Evolutionary conservation across 208 protist genomes (phyloP), one percentile per base, ranked within the genome.

Genomic region (Leishmania mexicana): DNA sequence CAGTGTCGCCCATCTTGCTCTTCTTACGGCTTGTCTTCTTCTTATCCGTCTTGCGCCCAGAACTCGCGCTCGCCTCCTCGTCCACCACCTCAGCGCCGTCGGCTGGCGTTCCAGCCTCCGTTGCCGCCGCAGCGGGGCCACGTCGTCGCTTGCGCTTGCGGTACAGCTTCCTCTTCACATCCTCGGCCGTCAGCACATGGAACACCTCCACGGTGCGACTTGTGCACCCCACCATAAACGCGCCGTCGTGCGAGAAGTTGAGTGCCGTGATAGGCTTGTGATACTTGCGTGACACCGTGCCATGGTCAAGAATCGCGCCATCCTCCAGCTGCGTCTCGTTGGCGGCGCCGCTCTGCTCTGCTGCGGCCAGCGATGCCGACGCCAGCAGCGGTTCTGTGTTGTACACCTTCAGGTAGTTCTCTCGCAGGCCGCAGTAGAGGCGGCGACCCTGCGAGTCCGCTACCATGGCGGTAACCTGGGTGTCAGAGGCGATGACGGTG

Each of bases 151-250:
- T 95, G 49, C 85, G 84, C 81, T 95, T 96, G 54, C 93, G 93
- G 62, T 85, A 72, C 40, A 91, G 70, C 85, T 97, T 96, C 78
- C 88, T 91, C 51, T 85, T 86, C 60, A 96, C 90, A 62, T 96
- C 92, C 53, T 96, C 92, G 19, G 87, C 83, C 3, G 90, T 89
- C 42, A 92, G 85, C 60, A 95, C 84, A 31, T 87, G 89, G 81
- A 92, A 98, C 17, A 98, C 83, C 83, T 98, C 96, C 40, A 98
- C 80, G 45, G 93, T 95, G 62, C 96, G 95, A 80, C 91, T 95
- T 7, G 93, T 96, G 80, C 89, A 94, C 51, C 93, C 94, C 24
- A 95, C 74, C 8, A 98, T 80, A 83, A 91, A 96, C 28, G 81
- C 75, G 17, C 89, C 88, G 78, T 96, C 90, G 47, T 88, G 83